Evolutionary conservation across 1,139 yeast genomes (phyloP), one percentile per base, ranked within the genome.

Genomic region (Groenewaldozyma auringiensis): DNA sequence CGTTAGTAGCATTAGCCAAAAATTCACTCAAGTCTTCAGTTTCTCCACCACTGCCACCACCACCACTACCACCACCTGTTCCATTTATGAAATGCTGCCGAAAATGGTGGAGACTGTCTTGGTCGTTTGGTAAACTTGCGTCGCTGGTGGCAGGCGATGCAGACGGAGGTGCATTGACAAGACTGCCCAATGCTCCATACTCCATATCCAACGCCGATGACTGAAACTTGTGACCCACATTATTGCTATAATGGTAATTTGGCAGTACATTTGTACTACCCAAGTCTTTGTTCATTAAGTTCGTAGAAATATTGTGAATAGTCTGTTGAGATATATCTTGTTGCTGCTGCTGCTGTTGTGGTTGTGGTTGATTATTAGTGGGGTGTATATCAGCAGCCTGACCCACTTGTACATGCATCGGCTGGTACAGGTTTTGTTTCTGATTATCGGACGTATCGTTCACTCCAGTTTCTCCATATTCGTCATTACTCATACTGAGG

Each of bases 121-220:
- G 53, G 32, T 54, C 61, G 31, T 55, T 61, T 37, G 56, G 53
- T 45, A 50, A 42, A 9, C 60, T 49, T 3, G 64, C 14, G 34
- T 14, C 14, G 37, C 16, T 3, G 61, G 50, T 78, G 16, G 46
- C 49, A 25, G 52, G 47, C 9, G 46, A 44, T 13, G 43, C 34
- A 8, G 43, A 35, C 13, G 51, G 46, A 16, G 45, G 48, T 3
- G 50, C 53, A 35, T 50, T 79, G 2, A 45, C 21, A 37, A 45
- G 27, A 16, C 34, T 79, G n/a, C 94, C 82, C 37, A 87, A 65
- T 1, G 86, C 80, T 3, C 86, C 74, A 58, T 86, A 85, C 57
- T 87, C 96, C 51, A 81, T 69, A 57, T 83, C 85, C 0, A 92
- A 89, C 0, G 95, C 92, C 14, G 80, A 69, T 1, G 94, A 82